Conservation (phyloP, 805 yeast genomes). For the Jamesozyma rosinii region DNA sequence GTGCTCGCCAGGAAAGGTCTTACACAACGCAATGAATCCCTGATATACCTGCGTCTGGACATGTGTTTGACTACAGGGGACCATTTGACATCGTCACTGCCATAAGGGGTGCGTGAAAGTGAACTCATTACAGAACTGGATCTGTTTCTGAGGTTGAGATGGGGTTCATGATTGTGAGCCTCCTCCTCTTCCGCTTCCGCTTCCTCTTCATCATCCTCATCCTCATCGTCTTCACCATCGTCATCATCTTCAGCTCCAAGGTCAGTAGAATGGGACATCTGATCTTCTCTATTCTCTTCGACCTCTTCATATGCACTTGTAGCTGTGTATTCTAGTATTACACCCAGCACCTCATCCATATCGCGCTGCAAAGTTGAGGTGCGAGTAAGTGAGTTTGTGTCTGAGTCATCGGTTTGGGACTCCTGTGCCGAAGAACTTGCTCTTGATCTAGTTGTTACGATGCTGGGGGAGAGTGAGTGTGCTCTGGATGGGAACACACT, state of each 20-base stretch:
- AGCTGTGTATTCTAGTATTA: too few species aligned
- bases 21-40: conserved; percentile 50
- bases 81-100: conserved; percentile 37
- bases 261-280: too few species aligned
- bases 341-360: too few species aligned
- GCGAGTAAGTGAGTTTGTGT: too few species aligned
- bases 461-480: too few species aligned
- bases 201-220: conserved; percentile 9
- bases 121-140: conserved; percentile 21
- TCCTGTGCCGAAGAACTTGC: too few species aligned
- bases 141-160: conserved; percentile 5
- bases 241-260: conserved; percentile 9
- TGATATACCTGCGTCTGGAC: conserved; percentile 35
- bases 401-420: too few species aligned
- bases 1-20: conserved; percentile 44
- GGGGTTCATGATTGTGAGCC: conserved; percentile 21
- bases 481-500: too few species aligned
- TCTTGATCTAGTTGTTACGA: too few species aligned
- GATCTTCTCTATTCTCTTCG: too few species aligned
- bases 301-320: too few species aligned
- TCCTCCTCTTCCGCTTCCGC: conserved; percentile 19
- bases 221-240: conserved; percentile 10
- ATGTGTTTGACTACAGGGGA: conserved; percentile 34
- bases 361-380: too few species aligned
- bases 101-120: conserved; percentile 17